Evolutionary conservation across 805 yeast species (phyloP), one percentile per base, ranked within the genome.

Genomic region (Candida easanensis): DNA sequence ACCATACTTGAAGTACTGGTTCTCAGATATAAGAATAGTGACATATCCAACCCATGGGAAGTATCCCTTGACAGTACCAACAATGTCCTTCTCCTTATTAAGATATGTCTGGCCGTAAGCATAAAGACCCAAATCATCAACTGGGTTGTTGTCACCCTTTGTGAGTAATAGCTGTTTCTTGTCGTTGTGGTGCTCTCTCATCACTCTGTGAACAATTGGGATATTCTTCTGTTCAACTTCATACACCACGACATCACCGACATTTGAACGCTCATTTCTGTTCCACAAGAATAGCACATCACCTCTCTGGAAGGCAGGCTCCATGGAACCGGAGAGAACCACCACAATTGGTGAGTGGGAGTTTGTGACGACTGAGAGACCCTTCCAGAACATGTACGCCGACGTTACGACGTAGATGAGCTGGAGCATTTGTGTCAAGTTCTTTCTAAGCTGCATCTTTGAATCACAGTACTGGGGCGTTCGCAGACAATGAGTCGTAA

Each of bases 281-380:
- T 93, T 93, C 96, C 96, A 90, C 44, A 93, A 70, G 57, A 93
- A 82, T 48, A 93, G 68, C 15, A 93, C 83, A 62, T 93, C 99
- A 39, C 99, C 99, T 66, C 99, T 79, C 66, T 93, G 97, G 74
- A 93, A 93, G 2, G 99, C 99, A 2, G 99, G 99, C 63, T 93
- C 99, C 99, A 93, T 93, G 2, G 98, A 91, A 5, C 99, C 99
- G 1, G 98, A 89, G 38, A 93, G 76, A 9, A 93, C 99, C 22
- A 93, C 99, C 17, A 93, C 99, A 19, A 93, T 80, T 17, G 99
- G 99, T 1, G 97, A 87, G 48, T 87, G 82, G 0, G 97, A 81
- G 65, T 88, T 80, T 10, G 97, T 74, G 1, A 81, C 70, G 4
- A 91, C 69, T 1, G 88, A 79, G 14, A 91, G 70, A 0, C 86